Percentiles rank a stretch among this genome's conserved stretches.
phyloP scores from a whole-genome alignment of 345 rosid species.

The Aquilaria sinensis region DNA sequence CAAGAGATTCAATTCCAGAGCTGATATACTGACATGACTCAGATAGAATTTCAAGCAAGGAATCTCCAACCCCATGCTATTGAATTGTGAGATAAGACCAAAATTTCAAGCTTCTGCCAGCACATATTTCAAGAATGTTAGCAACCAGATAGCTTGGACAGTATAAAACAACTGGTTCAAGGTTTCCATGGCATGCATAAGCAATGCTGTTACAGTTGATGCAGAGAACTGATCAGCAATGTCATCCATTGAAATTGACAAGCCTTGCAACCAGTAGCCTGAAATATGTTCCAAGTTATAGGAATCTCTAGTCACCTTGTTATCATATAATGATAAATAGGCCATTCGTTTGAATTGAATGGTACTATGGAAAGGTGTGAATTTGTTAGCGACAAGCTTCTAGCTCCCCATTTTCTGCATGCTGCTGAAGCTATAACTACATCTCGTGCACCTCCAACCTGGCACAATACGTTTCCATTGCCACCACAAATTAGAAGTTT shows the following conservation, averaged over 20 bases:
- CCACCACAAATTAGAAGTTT: too few species aligned
- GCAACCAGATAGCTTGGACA: conserved; percentile 52
- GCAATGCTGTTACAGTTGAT: conserved; percentile 75
- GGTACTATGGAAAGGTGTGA: conserved; percentile 59
- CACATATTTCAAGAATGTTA: conserved; percentile 76
- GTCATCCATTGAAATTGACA: conserved; percentile 60
- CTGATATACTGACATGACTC: conserved; percentile 61
- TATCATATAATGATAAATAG: conserved; percentile 45
- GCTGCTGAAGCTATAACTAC: conserved; percentile 77
- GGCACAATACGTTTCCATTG: conserved; percentile 26
- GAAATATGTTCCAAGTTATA: conserved; percentile 75
- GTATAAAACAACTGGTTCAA: conserved; percentile 51
- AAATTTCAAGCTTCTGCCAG: conserved; percentile 68
- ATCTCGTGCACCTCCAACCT: conserved; percentile 73
- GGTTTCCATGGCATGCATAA: conserved; percentile 69
- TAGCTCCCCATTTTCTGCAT: too few species aligned
- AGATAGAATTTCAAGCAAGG: conserved; percentile 74
- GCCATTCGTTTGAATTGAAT: conserved; percentile 65
- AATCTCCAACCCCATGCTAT: conserved; percentile 56
- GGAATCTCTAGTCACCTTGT: conserved; percentile 54
- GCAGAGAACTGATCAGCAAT: conserved; percentile 50
- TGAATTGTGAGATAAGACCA: conserved; percentile 49
- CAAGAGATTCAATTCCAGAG: conserved; percentile 66
- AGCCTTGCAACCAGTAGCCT: conserved; percentile 65
- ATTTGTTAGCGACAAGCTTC: conserved; percentile 41